Conservation (phyloP, 2,329 filamentous ascomycete species). For the Colletotrichum cordylinicola region DNA sequence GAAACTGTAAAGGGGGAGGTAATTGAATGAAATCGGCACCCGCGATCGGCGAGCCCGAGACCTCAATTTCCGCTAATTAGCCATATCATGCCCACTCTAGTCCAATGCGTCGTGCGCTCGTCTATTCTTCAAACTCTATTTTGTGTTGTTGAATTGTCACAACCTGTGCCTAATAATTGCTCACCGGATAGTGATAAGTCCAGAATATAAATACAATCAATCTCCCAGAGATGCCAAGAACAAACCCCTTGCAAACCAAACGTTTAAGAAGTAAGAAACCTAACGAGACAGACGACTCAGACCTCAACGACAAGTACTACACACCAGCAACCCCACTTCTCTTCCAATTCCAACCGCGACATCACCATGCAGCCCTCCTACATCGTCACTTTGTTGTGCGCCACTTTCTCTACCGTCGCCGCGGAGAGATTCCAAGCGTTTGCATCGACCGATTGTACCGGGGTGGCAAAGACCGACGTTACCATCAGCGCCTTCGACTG, state of each 20-base stretch:
- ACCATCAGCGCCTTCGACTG: slow-evolving; percentile 31
- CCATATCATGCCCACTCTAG: background rate
- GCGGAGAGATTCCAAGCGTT: background rate
- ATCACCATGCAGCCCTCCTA: background rate
- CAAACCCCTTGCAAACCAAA: background rate
- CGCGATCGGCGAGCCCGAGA: background rate
- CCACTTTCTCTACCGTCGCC: background rate
- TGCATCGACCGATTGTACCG: background rate
- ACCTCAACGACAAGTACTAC: background rate
- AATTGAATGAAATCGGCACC: background rate
- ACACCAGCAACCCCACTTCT: background rate
- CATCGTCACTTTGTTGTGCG: background rate
- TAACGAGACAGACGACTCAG: background rate
- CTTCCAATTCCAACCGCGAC: background rate
- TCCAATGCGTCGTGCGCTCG: background rate
- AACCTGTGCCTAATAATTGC: background rate
- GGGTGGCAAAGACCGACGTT: background rate
- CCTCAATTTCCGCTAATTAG: background rate
- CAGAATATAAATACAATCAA: background rate
- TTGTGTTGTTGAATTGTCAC: background rate
- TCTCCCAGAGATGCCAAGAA: background rate
- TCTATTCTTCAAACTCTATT: background rate
- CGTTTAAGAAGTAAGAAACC: background rate
- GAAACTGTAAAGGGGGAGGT: background rate
- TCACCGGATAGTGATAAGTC: background rate